Percentiles rank a stretch among this genome's conserved stretches.
These are phyloP conservation scores for Stephania yunnanensis DNA, from an alignment of 164 flowering plant species.

Conservation along the genomic window DNA sequence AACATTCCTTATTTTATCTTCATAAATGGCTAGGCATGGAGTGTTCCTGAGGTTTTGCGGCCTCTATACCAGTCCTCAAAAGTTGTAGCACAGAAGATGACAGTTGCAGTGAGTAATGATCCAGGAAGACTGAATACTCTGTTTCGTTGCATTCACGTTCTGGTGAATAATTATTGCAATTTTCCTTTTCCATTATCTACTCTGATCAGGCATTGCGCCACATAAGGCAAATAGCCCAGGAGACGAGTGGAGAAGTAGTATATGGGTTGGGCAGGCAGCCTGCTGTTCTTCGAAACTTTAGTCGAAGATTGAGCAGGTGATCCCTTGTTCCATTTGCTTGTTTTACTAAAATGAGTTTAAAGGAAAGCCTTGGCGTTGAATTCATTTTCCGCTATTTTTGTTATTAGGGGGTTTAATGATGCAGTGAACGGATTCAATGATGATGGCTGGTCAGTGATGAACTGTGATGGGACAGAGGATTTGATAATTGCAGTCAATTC, in stretches of 20 bases:
- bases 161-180: background rate
- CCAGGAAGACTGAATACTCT: background rate
- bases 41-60: slow-evolving; percentile 74
- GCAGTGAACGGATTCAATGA: slow-evolving; percentile 87
- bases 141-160: background rate
- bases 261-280: slow-evolving; percentile 84
- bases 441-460: slow-evolving; percentile 84
- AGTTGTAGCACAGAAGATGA: slow-evolving; percentile 75
- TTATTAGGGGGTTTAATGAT: slow-evolving; percentile 82
- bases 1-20: background rate
- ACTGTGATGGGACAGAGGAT: slow-evolving; percentile 74
- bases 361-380: background rate
- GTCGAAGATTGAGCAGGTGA: slow-evolving; percentile 80
- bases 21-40: slow-evolving; percentile 52
- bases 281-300: slow-evolving; percentile 74
- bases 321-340: slow-evolving; percentile 1
- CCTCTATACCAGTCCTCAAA: slow-evolving; percentile 86
- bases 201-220: slow-evolving; percentile 55
- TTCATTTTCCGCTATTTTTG: background rate
- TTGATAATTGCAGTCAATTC: slow-evolving; percentile 69
- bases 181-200: background rate
- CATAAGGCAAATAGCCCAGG: slow-evolving; percentile 78
- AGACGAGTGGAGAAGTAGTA: slow-evolving; percentile 75
- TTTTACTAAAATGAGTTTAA: background rate
- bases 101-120: slow-evolving; percentile 57